These are phyloP conservation scores for Nannochloris sp. DNA, from an alignment of 139 green algal genomes.

Conservation along the genomic window DNA sequence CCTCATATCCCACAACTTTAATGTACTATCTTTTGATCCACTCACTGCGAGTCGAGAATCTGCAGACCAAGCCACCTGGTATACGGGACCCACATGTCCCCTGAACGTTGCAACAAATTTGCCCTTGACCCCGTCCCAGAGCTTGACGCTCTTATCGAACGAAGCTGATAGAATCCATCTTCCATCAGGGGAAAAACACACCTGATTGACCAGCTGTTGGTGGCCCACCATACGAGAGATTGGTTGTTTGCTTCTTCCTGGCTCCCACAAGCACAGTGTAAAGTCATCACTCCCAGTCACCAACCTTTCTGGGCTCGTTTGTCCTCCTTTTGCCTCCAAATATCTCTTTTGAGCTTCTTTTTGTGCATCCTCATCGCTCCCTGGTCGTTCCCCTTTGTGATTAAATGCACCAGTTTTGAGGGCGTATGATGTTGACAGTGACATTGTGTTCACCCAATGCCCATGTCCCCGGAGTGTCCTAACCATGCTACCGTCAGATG, in stretches of 20 bases:
- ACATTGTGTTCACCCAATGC: slow-evolving; percentile 98
- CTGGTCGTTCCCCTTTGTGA: slow-evolving; percentile 59
- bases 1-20: slow-evolving; percentile 70
- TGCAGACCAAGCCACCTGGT: slow-evolving; percentile 88
- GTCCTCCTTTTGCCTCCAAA: slow-evolving; percentile 35
- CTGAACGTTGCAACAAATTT: slow-evolving; percentile 83
- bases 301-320: slow-evolving; percentile 62
- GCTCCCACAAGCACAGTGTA: slow-evolving; percentile 94
- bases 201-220: slow-evolving; percentile 95
- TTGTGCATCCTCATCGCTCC: slow-evolving; percentile 26
- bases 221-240: slow-evolving; percentile 87
- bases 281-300: slow-evolving; percentile 94
- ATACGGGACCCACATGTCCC: slow-evolving; percentile 92
- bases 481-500: slow-evolving; percentile 67
- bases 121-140: slow-evolving; percentile 90
- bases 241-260: slow-evolving; percentile 49
- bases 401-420: slow-evolving; percentile 86
- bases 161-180: slow-evolving; percentile 80
- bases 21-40: slow-evolving; percentile 90
- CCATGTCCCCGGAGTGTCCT: slow-evolving; percentile 79
- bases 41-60: slow-evolving; percentile 85
- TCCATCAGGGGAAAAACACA: slow-evolving; percentile 92
- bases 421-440: slow-evolving; percentile 72
- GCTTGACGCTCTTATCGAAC: slow-evolving; percentile 96
- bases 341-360: slow-evolving; percentile 51